A percentile compares a stretch with the other conserved stretches of the same genome.
phyloP scores from a whole-genome alignment of 148 eudicot genomes.

The Chenopodium album region DNA sequence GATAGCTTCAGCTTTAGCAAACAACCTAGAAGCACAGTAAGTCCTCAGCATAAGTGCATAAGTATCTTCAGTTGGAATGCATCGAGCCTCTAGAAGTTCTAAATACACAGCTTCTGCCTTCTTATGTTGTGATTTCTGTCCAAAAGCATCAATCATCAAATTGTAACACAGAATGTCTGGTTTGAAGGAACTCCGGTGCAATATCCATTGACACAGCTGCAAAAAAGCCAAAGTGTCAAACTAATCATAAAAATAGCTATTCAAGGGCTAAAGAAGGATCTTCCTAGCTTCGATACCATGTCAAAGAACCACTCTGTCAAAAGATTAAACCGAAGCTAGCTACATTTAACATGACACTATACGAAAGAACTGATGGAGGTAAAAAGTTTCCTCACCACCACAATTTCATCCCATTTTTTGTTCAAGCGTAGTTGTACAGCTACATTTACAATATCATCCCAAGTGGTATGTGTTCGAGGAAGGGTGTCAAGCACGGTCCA shows the following conservation, averaged over 20 bases:
- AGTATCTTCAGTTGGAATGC: slow-evolving; percentile 84
- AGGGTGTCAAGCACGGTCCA: slow-evolving; percentile 62
- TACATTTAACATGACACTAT: background rate
- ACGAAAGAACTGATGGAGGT: background rate
- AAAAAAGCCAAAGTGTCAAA: slow-evolving; percentile 19
- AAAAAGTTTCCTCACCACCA: slow-evolving; percentile 42
- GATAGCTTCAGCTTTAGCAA: slow-evolving; percentile 72
- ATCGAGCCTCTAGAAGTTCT: slow-evolving; percentile 63
- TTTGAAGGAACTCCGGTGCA: slow-evolving; percentile 63
- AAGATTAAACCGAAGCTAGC: background rate
- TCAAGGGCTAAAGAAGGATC: background rate
- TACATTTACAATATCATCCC: slow-evolving; percentile 76
- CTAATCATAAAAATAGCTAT: background rate
- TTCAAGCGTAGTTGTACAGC: slow-evolving; percentile 71
- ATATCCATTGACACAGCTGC: slow-evolving; percentile 81
- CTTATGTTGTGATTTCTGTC: slow-evolving; percentile 48
- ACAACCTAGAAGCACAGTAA: slow-evolving; percentile 61
- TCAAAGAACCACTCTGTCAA: background rate
- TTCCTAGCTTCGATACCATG: background rate
- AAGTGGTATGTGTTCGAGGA: slow-evolving; percentile 62
- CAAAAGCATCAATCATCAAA: slow-evolving; percentile 79
- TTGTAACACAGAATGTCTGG: slow-evolving; percentile 75
- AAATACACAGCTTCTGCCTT: slow-evolving; percentile 67
- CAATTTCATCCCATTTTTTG: slow-evolving; percentile 65
- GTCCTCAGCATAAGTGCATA: slow-evolving; percentile 79